These are phyloP conservation scores for Corymbia calophylla DNA, from an alignment of 441 rosid species.

Conservation along the genomic window DNA sequence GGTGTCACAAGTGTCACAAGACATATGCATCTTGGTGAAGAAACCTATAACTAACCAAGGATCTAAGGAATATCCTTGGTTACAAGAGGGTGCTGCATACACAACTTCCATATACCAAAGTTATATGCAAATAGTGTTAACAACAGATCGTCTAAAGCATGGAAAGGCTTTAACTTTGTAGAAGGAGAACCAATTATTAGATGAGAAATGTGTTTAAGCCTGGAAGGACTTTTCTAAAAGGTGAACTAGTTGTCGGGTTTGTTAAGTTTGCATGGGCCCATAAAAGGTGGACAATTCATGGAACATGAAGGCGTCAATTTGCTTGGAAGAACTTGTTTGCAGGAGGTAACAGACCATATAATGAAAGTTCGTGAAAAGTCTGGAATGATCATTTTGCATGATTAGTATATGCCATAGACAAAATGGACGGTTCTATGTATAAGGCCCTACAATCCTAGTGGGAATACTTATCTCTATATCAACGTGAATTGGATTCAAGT, in stretches of 20 bases:
- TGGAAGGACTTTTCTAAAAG: background rate
- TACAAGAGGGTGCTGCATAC: fast-evolving
- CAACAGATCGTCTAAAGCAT: background rate
- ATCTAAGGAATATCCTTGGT: no score
- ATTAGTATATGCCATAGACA: background rate
- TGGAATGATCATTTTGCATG: background rate
- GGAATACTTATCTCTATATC: background rate
- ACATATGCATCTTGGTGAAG: no score
- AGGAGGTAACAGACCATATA: background rate
- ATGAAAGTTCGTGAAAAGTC: background rate
- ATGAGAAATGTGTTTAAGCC: background rate
- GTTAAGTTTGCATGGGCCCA: background rate
- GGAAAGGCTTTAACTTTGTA: background rate
- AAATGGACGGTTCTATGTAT: background rate
- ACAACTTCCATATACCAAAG: background rate
- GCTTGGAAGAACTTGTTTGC: background rate
- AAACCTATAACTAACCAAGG: no score
- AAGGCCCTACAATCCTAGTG: background rate
- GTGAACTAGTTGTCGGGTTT: background rate
- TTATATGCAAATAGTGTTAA: background rate
- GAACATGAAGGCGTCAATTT: background rate
- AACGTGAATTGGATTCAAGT: background rate
- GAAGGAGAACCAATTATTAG: background rate
- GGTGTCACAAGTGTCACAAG: no score
- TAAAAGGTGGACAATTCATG: background rate